Evolutionary conservation across 2,329 filamentous ascomycete species (phyloP), one percentile per base, ranked within the genome.

Genomic region (Periglandula ipomoeae): DNA sequence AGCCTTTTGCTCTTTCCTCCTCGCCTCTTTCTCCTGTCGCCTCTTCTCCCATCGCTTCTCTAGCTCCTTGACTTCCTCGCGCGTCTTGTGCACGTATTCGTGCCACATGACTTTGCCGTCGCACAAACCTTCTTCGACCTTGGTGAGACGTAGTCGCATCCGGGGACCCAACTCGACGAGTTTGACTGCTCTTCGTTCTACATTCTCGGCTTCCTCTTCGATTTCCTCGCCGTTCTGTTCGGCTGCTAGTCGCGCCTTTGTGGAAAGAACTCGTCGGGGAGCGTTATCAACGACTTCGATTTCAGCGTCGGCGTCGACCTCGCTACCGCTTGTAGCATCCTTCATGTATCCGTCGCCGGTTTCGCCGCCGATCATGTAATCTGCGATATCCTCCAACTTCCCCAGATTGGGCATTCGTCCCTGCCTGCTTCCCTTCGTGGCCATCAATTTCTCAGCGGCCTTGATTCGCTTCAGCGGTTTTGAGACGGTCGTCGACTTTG

Each of bases 41-140:
- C 81, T 78, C 68, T 85, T 71, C 56, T 89, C 84, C 87, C 93
- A 97, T 56, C 81, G 78, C 70, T 84, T 80, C 57, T 97, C 90
- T 58, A 96, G 69, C 54, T 85, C 80, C 61, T 83, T 79, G 49
- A 89, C 71, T 65, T 98, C 90, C 17, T 80, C 77, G 57, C 81
- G 81, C 6, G 81, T 82, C 75, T 98, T 98, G 63, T 84, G 80
- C 47, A 97, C 82, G 62, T 89, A 94, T 63, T 96, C 89, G 66
- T 98, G 93, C 93, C 93, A 98, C 86, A 98, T 87, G 49, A 95
- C 79, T 64, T 89, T 93, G 44, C 93, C 93, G 23, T 79, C 78
- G 59, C 89, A 96, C 6, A 97, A 69, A 1, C 91, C 93, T 58
- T 98, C 93, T 63, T 98, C 93, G 4, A 98, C 90, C 71, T 98